These are phyloP conservation scores for Zelonia costaricensis DNA, from an alignment of 208 protist genomes.

Conservation along the genomic window DNA sequence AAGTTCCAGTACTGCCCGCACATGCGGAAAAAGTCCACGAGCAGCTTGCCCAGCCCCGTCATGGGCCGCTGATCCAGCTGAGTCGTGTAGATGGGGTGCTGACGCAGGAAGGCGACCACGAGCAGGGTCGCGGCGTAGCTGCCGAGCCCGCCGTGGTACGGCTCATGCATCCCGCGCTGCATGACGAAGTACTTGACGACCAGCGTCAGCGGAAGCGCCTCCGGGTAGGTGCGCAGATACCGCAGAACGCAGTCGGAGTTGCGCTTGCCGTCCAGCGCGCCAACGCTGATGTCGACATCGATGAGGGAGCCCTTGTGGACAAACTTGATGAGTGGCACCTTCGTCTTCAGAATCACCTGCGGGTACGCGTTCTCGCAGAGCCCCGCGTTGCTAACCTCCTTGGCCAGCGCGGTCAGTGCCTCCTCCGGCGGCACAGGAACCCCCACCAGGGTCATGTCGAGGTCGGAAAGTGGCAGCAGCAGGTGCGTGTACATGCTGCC, in stretches of 20 bases:
- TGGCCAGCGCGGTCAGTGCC: slow-evolving; percentile 59
- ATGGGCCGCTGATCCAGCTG: slow-evolving; percentile 43
- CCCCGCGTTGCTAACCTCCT: slow-evolving; percentile 54
- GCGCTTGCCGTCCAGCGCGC: slow-evolving; percentile 70
- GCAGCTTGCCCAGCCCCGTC: slow-evolving; percentile 86
- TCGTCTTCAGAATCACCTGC: slow-evolving; percentile 91
- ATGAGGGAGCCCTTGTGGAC: slow-evolving; percentile 67
- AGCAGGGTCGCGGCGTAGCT: slow-evolving; percentile 90
- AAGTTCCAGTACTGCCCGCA: slow-evolving; percentile 90
- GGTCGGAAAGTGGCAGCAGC: slow-evolving; percentile 80
- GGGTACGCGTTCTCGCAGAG: slow-evolving; percentile 72
- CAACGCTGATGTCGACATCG: slow-evolving; percentile 92
- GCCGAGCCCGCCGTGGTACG: slow-evolving; percentile 92
- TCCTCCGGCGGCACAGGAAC: slow-evolving; percentile 60
- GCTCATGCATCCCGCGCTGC: slow-evolving; percentile 92
- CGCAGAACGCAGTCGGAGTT: slow-evolving; percentile 79
- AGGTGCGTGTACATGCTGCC: slow-evolving; percentile 89
- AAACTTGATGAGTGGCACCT: slow-evolving; percentile 95
- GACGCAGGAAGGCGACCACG: slow-evolving; percentile 91
- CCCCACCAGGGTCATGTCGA: slow-evolving; percentile 83
- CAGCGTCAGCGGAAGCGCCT: slow-evolving; percentile 77
- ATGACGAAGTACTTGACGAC: slow-evolving; percentile 93
- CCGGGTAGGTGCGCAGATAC: slow-evolving; percentile 67
- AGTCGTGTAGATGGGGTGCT: slow-evolving; percentile 80
- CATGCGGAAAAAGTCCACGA: slow-evolving; percentile 95